Evolutionary conservation across 345 rosid genomes (phyloP).

Genomic region (Trapa incisa): DNA sequence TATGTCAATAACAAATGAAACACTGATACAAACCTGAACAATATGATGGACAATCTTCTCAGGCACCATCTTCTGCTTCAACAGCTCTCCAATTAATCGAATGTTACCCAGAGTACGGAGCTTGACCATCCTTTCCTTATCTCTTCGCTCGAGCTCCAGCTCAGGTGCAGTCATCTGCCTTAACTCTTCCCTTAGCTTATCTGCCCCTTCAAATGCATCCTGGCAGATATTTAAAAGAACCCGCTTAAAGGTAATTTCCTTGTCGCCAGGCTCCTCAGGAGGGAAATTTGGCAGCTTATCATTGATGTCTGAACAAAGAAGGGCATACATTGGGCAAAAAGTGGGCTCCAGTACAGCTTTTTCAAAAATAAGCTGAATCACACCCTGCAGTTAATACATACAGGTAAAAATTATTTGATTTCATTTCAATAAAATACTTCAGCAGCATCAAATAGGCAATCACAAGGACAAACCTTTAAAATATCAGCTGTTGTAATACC

Average conservation of each 20-base stretch:
- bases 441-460: not conserved
- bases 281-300: slow-evolving; percentile 64
- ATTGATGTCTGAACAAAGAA: slow-evolving; percentile 61
- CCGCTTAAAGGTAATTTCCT: slow-evolving; percentile 69
- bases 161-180: slow-evolving; percentile 64
- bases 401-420: not conserved
- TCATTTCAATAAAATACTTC: not conserved
- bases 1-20: too few relatives aligned
- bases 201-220: slow-evolving; percentile 85
- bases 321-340: slow-evolving; percentile 63
- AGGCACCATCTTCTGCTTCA: slow-evolving; percentile 81
- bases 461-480: slow-evolving; percentile 32
- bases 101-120: slow-evolving; percentile 76
- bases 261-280: slow-evolving; percentile 58
- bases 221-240: slow-evolving; percentile 72
- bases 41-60: slow-evolving; percentile 76
- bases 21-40: slow-evolving; percentile 37
- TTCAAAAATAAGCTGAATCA: slow-evolving; percentile 60
- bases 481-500: slow-evolving; percentile 74
- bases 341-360: slow-evolving; percentile 87
- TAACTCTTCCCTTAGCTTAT: slow-evolving; percentile 52
- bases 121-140: slow-evolving; percentile 62
- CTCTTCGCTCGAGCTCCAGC: slow-evolving; percentile 52
- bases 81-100: slow-evolving; percentile 78
- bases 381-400: slow-evolving; percentile 30